phyloP scores from a whole-genome alignment of 768 basidiomycete species.

The Auriscalpium orientale region DNA sequence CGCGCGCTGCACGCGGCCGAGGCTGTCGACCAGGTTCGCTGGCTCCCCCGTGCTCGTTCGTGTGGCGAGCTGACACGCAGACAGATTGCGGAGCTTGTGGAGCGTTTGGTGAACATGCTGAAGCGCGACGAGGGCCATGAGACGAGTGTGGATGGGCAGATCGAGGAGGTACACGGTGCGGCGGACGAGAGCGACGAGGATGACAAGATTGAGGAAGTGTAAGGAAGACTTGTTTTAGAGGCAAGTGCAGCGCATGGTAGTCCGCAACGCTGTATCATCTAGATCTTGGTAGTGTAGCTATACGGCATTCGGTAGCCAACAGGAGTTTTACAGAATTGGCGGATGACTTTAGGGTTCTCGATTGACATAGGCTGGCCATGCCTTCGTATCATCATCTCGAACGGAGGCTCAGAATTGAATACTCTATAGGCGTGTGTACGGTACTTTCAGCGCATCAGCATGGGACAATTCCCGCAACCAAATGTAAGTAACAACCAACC shows the following conservation, averaged over 20 bases:
- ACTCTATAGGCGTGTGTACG: too few relatives aligned
- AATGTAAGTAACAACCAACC: too few relatives aligned
- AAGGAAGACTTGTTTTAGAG: background rate
- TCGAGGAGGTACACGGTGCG: conserved; percentile 19
- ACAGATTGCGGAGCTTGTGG: conserved; percentile 81
- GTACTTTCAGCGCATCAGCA: too few relatives aligned
- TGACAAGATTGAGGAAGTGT: conserved; percentile 70
- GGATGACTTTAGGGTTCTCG: too few relatives aligned
- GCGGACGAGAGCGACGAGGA: conserved; percentile 53
- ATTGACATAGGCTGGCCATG: too few relatives aligned
- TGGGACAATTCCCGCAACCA: too few relatives aligned
- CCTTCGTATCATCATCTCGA: too few relatives aligned
- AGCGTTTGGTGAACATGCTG: conserved; percentile 80
- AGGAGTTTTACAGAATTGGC: too few relatives aligned
- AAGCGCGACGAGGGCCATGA: conserved; percentile 66
- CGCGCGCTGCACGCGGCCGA: conserved; percentile 73
- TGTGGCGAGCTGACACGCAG: background rate
- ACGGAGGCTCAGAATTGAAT: too few relatives aligned
- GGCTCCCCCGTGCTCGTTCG: background rate
- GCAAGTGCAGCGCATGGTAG: background rate
- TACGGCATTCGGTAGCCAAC: too few relatives aligned
- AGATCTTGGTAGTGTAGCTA: too few relatives aligned
- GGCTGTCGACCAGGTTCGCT: conserved; percentile 62
- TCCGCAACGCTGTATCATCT: too few relatives aligned
- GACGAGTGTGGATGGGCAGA: conserved; percentile 30